Percentiles rank a stretch among this genome's conserved stretches.
These are phyloP conservation scores for Baudoinia panamericana DNA, from an alignment of 495 filamentous ascomycete genomes.

Conservation along the genomic window DNA sequence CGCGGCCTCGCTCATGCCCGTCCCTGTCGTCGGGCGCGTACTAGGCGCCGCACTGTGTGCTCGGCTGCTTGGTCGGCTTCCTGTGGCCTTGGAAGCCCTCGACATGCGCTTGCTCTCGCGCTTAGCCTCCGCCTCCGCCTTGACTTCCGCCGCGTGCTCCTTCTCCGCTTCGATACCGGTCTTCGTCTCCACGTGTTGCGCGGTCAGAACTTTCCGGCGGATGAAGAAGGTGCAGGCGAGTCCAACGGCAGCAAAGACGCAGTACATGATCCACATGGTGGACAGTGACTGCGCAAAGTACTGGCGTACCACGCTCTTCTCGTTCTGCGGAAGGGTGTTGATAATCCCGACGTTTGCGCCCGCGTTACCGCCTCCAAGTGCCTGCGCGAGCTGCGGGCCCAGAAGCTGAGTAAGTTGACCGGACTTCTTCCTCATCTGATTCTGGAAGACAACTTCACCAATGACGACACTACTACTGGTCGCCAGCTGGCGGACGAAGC, in stretches of 20 bases:
- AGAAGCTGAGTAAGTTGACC: constrained; percentile 18
- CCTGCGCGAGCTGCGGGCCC: constrained; percentile 23
- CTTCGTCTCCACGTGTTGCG: constrained; percentile 30
- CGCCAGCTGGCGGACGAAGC: constrained; percentile 60
- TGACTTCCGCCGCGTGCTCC: constrained; percentile 20
- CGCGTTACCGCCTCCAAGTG: constrained; percentile 33
- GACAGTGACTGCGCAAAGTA: constrained; percentile 33
- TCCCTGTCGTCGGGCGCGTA: not conserved
- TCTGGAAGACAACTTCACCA: constrained; percentile 71
- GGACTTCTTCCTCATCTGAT: constrained; percentile 32
- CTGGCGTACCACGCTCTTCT: constrained; percentile 25
- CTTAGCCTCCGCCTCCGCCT: constrained; percentile 19
- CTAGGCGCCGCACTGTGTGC: not conserved
- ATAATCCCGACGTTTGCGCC: constrained; percentile 35
- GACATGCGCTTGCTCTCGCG: constrained; percentile 16
- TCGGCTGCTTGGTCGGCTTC: not conserved
- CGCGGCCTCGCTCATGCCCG: not conserved
- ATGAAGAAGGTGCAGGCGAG: constrained; percentile 30
- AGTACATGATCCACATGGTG: constrained; percentile 39
- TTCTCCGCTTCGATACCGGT: constrained; percentile 30
- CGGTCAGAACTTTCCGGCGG: constrained; percentile 24
- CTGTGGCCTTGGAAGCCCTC: constrained; percentile 2
- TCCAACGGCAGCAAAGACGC: constrained; percentile 28
- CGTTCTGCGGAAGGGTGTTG: constrained; percentile 24
- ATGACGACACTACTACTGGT: constrained; percentile 62